Conservation (phyloP, 1,284 basidiomycete genomes). For the Rhodotorula glutinis region DNA sequence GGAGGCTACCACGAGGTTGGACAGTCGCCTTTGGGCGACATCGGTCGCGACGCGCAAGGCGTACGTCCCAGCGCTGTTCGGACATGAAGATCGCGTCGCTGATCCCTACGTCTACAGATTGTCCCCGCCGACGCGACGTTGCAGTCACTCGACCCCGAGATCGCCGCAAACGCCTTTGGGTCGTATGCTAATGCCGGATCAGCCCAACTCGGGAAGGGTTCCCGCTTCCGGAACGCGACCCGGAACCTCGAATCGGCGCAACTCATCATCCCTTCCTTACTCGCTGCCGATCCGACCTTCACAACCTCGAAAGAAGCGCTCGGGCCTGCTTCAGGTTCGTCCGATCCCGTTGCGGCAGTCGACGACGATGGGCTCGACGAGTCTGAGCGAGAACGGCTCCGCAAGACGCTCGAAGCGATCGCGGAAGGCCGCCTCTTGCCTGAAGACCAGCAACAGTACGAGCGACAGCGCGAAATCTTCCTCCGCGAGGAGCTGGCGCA, state of each 20-base stretch:
- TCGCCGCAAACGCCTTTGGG: conserved; percentile 11
- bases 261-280: conserved; percentile 37
- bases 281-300: conserved; percentile 23
- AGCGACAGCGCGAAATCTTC: conserved; percentile 15
- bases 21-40: conserved; percentile 8
- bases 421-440: conserved; percentile 17
- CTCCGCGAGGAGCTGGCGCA: conserved; percentile 16
- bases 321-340: conserved; percentile 4
- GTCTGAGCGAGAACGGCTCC: conserved; percentile 23
- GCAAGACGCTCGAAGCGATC: conserved; percentile 23
- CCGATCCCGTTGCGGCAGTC: not conserved
- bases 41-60: conserved; percentile 1
- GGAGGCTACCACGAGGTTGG: conserved; percentile 32
- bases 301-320: conserved; percentile 16
- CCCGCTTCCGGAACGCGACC: conserved; percentile 27
- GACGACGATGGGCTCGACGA: conserved; percentile 4
- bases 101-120: conserved; percentile 5
- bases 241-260: conserved; percentile 36
- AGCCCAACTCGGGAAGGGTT: conserved; percentile 16
- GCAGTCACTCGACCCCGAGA: conserved; percentile 5
- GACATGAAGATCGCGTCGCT: too few species aligned
- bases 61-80: not conserved
- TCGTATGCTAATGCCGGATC: conserved; percentile 21
- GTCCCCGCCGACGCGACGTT: conserved; percentile 32
- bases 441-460: conserved; percentile 20